Conservation (phyloP, 352 stramenopile genomes). For the Globisporangium paddicum region DNA sequence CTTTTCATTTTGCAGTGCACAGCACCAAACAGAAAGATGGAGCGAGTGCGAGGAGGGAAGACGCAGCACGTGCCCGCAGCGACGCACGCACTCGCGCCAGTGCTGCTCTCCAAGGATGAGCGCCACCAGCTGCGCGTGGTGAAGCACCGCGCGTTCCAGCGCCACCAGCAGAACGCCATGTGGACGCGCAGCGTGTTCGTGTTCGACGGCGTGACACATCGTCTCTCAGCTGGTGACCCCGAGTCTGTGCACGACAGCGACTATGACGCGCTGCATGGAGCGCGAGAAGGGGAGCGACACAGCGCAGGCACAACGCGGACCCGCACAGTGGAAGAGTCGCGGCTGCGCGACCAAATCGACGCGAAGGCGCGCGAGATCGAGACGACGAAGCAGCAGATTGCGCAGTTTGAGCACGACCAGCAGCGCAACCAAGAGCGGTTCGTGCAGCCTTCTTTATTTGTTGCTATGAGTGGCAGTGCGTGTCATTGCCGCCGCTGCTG, state of each 20-base stretch:
- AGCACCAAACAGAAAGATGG: conserved; percentile 16
- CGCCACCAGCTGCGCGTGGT: conserved; percentile 39
- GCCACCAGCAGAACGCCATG: conserved; percentile 57
- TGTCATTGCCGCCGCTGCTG: too few species aligned
- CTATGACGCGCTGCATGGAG: not conserved
- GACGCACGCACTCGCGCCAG: conserved; percentile 16
- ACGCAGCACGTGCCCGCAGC: conserved; percentile 29
- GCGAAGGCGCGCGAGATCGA: conserved; percentile 5
- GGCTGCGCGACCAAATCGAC: conserved; percentile 6
- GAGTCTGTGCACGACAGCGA: not conserved
- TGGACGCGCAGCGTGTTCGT: conserved; percentile 40
- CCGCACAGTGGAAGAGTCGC: not conserved
- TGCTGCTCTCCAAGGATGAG: conserved; percentile 42
- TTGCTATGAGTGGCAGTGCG: not conserved
- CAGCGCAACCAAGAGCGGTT: conserved; percentile 14
- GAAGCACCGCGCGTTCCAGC: conserved; percentile 54
- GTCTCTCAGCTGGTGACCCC: not conserved
- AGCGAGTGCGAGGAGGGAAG: conserved; percentile 21
- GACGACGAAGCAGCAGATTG: conserved; percentile 15
- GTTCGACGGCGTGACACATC: conserved; percentile 12
- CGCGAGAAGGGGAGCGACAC: not conserved
- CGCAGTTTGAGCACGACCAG: conserved; percentile 15
- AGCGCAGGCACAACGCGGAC: not conserved
- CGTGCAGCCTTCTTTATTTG: conserved; percentile 8
- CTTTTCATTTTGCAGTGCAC: too few species aligned